Conservation (phyloP, 1,284 basidiomycete species). For the Pseudozyma sp. region DNA sequence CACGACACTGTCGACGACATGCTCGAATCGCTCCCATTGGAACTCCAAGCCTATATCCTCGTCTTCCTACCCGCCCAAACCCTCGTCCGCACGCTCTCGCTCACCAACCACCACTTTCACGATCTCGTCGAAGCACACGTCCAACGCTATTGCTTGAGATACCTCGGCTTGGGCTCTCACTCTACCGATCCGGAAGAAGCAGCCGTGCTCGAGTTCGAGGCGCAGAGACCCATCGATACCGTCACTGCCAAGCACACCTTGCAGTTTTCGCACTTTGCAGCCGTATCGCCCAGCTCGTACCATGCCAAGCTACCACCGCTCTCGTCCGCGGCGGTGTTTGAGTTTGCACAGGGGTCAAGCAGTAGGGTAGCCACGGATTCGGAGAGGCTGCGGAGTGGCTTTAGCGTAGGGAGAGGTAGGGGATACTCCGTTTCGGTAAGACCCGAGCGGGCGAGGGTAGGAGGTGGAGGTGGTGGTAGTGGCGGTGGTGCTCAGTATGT, state of each 20-base stretch:
- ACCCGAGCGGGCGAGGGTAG: conserved; percentile 13
- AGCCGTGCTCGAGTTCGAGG: conserved; percentile 52
- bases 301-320: conserved; percentile 13
- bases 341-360: conserved; percentile 25
- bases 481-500: conserved; percentile 2
- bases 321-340: conserved; percentile 25
- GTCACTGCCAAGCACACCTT: conserved; percentile 56
- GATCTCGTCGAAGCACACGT: conserved; percentile 45
- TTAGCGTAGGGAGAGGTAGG: conserved; percentile 15
- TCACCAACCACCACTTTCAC: conserved; percentile 49
- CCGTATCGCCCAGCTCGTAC: conserved; percentile 9
- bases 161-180: conserved; percentile 28
- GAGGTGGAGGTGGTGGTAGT: not conserved
- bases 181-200: conserved; percentile 13
- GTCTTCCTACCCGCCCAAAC: conserved; percentile 37
- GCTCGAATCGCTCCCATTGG: conserved; percentile 38
- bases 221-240: conserved; percentile 59
- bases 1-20: conserved; percentile 8
- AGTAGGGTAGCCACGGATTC: conserved; percentile 23
- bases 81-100: conserved; percentile 41
- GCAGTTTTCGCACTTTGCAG: conserved; percentile 52
- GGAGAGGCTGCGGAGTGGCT: conserved; percentile 16
- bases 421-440: conserved; percentile 23
- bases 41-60: conserved; percentile 55
- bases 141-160: conserved; percentile 43